phyloP scores from a whole-genome alignment of 2,329 filamentous ascomycete genomes.

The Dothideomycetidae sp. region DNA sequence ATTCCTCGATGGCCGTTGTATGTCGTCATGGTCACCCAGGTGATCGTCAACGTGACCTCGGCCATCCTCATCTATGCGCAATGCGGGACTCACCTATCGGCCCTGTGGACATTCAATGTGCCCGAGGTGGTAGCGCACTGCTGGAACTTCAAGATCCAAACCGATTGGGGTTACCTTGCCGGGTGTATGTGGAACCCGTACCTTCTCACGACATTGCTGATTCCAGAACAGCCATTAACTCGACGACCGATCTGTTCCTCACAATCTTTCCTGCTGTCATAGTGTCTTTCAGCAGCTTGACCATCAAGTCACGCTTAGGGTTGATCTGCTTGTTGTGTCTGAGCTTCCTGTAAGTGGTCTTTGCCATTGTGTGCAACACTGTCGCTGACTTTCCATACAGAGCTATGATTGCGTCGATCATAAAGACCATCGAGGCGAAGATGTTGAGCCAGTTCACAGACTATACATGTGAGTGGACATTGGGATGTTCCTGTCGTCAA shows the following conservation, averaged over 20 bases:
- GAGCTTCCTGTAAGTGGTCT: constrained; percentile 14
- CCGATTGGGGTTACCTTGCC: constrained; percentile 13
- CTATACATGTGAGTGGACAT: constrained; percentile 14
- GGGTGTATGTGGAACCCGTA: constrained; percentile 9
- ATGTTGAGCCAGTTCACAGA: constrained; percentile 17
- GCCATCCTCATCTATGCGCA: constrained; percentile 16
- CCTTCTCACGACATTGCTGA: constrained; percentile 11
- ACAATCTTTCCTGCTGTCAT: constrained; percentile 19
- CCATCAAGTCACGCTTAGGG: constrained; percentile 16
- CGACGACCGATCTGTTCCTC: constrained; percentile 18
- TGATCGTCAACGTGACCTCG: constrained; percentile 16
- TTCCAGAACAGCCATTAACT: constrained; percentile 18
- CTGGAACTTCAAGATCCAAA: constrained; percentile 14
- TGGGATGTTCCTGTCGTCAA: not conserved
- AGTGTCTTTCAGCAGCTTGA: constrained; percentile 18
- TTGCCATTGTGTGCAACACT: not conserved
- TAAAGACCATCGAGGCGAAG: constrained; percentile 20
- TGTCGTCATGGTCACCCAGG: constrained; percentile 16
- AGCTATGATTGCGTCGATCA: constrained; percentile 19
- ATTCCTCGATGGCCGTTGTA: constrained; percentile 18
- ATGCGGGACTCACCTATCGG: constrained; percentile 17
- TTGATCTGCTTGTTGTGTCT: constrained; percentile 17
- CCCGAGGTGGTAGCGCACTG: constrained; percentile 12
- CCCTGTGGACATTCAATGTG: constrained; percentile 11
- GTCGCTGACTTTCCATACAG: constrained; percentile 9